These are phyloP conservation scores for Zygosaccharomyces bailii DNA, from an alignment of 805 yeast genomes.

Conservation along the genomic window DNA sequence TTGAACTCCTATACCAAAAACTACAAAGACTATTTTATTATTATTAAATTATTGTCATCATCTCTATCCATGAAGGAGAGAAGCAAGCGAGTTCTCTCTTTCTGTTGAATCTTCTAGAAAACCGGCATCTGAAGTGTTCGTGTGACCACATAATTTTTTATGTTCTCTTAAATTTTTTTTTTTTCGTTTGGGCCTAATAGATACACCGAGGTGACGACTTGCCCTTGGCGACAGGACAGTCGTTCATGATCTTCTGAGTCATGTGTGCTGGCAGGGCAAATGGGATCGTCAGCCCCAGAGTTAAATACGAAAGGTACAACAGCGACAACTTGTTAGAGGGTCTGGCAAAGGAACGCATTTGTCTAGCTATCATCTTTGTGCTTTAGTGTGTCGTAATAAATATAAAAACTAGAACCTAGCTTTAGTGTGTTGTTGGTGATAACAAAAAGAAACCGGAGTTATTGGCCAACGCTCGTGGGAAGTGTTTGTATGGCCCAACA, in stretches of 20 bases:
- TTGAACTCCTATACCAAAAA: constrained; percentile 3
- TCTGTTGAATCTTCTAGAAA: constrained; percentile 1
- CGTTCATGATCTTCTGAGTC: constrained; percentile 18
- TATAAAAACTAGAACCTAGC: too few relatives aligned
- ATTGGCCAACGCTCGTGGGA: too few relatives aligned
- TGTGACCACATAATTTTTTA: too few relatives aligned
- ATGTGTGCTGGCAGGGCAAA: constrained; percentile 30
- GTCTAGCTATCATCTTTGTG: constrained; percentile 6
- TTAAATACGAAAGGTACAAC: constrained; percentile 26
- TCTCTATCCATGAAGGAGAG: background rate
- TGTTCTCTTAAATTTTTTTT: too few relatives aligned
- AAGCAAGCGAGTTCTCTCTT: too few relatives aligned
- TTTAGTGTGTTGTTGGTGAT: too few relatives aligned
- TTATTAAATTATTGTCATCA: background rate
- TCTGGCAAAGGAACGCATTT: background rate
- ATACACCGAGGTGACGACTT: constrained; percentile 23
- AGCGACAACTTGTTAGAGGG: constrained; percentile 13
- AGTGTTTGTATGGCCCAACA: too few relatives aligned
- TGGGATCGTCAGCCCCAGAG: constrained; percentile 30
- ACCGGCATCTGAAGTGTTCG: constrained; percentile 4
- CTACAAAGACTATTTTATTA: background rate
- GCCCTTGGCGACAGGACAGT: constrained; percentile 20
- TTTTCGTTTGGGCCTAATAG: constrained; percentile 10
- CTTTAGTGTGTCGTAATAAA: background rate
- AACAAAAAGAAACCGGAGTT: too few relatives aligned